A percentile compares a stretch with the other conserved stretches of the same genome.
Evolutionary conservation across 179 eudicot genomes (phyloP).

Genomic region (Patellifolia procumbens): DNA sequence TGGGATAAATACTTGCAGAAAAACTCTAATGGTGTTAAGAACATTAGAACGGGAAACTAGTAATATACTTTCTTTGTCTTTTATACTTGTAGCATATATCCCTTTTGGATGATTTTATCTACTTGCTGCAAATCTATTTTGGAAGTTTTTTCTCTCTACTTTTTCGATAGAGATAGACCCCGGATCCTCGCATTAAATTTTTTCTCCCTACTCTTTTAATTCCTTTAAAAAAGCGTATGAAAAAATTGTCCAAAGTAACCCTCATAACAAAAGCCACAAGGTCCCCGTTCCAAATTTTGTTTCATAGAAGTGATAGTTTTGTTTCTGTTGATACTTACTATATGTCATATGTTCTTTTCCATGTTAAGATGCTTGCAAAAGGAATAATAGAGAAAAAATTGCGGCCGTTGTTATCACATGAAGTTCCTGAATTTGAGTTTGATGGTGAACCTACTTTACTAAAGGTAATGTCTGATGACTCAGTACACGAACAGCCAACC

Average conservation of each 20-base stretch:
- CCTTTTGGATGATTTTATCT: too few species aligned
- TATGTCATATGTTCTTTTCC: conserved; percentile 6
- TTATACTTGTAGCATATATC: too few species aligned
- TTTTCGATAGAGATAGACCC: too few species aligned
- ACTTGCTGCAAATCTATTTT: too few species aligned
- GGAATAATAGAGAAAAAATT: conserved; percentile 78
- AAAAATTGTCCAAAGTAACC: background rate
- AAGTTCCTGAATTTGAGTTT: conserved; percentile 55
- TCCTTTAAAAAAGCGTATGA: too few species aligned
- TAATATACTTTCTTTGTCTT: too few species aligned
- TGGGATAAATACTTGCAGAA: too few species aligned
- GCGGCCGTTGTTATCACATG: conserved; percentile 60
- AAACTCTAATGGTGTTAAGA: too few species aligned
- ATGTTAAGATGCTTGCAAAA: conserved; percentile 83
- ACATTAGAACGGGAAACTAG: too few species aligned
- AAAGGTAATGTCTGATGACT: conserved; percentile 45
- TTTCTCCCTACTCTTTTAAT: too few species aligned
- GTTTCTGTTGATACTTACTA: conserved; percentile 21
- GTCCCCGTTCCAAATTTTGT: background rate
- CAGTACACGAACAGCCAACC: background rate
- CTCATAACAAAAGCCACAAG: background rate
- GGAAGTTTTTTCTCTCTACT: too few species aligned
- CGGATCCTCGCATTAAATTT: too few species aligned
- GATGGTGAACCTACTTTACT: conserved; percentile 54
- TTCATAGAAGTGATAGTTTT: conserved; percentile 2